Evolutionary conservation across 352 stramenopile genomes (phyloP).

Genomic region (Phytophthora cryptogea): DNA sequence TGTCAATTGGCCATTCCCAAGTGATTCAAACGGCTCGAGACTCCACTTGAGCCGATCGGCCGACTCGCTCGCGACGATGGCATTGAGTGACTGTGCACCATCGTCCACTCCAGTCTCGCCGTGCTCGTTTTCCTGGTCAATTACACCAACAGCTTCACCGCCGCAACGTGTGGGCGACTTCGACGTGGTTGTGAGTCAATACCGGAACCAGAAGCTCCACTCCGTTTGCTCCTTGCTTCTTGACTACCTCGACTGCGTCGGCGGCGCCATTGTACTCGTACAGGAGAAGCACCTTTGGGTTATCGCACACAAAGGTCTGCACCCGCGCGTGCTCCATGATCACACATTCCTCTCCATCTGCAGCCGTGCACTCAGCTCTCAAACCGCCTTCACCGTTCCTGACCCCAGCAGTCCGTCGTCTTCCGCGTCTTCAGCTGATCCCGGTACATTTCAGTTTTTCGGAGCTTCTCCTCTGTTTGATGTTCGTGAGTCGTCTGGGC

Average conservation of each 20-base stretch:
- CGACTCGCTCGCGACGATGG: slow-evolving; percentile 30
- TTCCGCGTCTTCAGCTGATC: slow-evolving; percentile 6
- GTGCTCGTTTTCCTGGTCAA: slow-evolving; percentile 43
- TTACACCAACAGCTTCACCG: slow-evolving; percentile 41
- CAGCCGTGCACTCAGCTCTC: slow-evolving; percentile 43
- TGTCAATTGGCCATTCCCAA: slow-evolving; percentile 49
- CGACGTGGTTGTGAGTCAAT: slow-evolving; percentile 76
- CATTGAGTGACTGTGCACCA: slow-evolving; percentile 25
- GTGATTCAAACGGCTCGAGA: slow-evolving; percentile 29
- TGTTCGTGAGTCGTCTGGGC: slow-evolving; percentile 31
- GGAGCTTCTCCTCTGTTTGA: slow-evolving; percentile 56
- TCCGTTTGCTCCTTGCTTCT: slow-evolving; percentile 68
- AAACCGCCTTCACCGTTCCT: slow-evolving; percentile 54
- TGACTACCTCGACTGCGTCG: slow-evolving; percentile 76
- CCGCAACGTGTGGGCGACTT: slow-evolving; percentile 35
- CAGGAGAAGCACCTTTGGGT: slow-evolving; percentile 68
- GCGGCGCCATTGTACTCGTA: slow-evolving; percentile 67
- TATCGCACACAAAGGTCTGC: slow-evolving; percentile 62
- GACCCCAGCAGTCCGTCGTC: slow-evolving; percentile 32
- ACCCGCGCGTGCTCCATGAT: slow-evolving; percentile 52
- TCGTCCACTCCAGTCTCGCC: slow-evolving; percentile 27
- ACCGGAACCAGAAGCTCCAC: slow-evolving; percentile 70
- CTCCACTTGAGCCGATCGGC: slow-evolving; percentile 28
- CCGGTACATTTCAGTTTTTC: slow-evolving; percentile 64
- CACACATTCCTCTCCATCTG: slow-evolving; percentile 66